These are phyloP conservation scores for Aristolochia fimbriata DNA, from an alignment of 164 flowering plant genomes.

Conservation along the genomic window DNA sequence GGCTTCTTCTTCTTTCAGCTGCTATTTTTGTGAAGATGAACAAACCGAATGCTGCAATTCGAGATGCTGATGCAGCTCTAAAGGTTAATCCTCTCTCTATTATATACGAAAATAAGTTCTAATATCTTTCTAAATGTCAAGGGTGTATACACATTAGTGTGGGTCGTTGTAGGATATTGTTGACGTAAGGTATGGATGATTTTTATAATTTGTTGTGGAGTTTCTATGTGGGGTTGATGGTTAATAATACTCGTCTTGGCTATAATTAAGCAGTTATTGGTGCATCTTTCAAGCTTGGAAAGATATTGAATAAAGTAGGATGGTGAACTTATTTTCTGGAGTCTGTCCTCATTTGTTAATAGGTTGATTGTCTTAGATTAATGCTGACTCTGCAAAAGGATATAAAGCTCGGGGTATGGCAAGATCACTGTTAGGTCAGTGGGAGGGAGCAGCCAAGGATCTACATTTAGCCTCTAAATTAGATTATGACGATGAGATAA, in stretches of 20 bases:
- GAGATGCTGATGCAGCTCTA: slow-evolving; percentile 85
- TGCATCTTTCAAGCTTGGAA: too few relatives aligned
- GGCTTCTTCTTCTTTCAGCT: slow-evolving; percentile 35
- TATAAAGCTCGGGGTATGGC: slow-evolving; percentile 91
- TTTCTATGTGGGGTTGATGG: too few relatives aligned
- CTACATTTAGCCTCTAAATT: slow-evolving; percentile 72
- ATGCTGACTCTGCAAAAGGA: slow-evolving; percentile 92
- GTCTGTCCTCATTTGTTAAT: neutral
- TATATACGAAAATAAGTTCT: neutral
- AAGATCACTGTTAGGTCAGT: slow-evolving; percentile 65
- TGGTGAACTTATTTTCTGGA: neutral
- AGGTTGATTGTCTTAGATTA: slow-evolving; percentile 36
- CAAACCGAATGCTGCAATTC: slow-evolving; percentile 93
- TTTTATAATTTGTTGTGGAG: too few relatives aligned
- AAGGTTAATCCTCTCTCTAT: slow-evolving; percentile 34
- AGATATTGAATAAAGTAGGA: neutral
- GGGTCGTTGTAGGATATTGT: too few relatives aligned
- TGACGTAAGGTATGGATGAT: too few relatives aligned
- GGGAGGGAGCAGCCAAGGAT: slow-evolving; percentile 91
- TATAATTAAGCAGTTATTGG: too few relatives aligned
- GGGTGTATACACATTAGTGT: too few relatives aligned
- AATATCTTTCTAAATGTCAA: neutral
- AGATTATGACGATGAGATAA: slow-evolving; percentile 87
- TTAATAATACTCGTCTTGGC: too few relatives aligned
- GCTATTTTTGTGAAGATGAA: slow-evolving; percentile 71